These are phyloP conservation scores for Cladosporium velox DNA, from an alignment of 2,329 filamentous ascomycete species.

Conservation along the genomic window DNA sequence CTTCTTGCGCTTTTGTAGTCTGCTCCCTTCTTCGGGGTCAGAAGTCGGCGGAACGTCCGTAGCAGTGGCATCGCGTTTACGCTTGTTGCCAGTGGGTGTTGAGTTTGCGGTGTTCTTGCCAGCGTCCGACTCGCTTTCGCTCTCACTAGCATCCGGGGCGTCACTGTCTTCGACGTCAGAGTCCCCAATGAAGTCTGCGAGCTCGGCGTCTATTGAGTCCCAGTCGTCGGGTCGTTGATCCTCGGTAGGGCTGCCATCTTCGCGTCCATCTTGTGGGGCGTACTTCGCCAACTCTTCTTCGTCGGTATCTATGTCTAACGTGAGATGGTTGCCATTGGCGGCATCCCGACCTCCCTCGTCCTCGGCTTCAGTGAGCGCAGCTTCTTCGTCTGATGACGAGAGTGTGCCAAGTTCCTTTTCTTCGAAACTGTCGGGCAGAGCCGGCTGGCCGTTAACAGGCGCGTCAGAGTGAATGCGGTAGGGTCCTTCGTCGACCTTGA, in stretches of 20 bases:
- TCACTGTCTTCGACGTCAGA: constrained; percentile 53
- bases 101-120: constrained; percentile 21
- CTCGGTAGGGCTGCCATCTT: constrained; percentile 35
- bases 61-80: constrained; percentile 32
- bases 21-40: constrained; percentile 45
- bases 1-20: constrained; percentile 51
- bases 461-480: constrained; percentile 79
- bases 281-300: constrained; percentile 50
- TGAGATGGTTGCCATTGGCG: constrained; percentile 30
- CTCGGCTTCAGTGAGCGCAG: constrained; percentile 42
- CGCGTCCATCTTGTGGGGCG: constrained; percentile 46
- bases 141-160: constrained; percentile 40
- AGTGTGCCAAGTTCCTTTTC: constrained; percentile 37
- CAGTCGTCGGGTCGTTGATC: constrained; percentile 42
- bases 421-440: constrained; percentile 35
- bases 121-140: constrained; percentile 19
- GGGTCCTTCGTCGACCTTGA: constrained; percentile 72
- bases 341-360: constrained; percentile 31
- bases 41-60: constrained; percentile 40
- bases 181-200: constrained; percentile 63
- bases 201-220: constrained; percentile 64
- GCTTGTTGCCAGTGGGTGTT: constrained; percentile 32
- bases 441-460: constrained; percentile 52
- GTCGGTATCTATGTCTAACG: constrained; percentile 36
- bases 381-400: constrained; percentile 50